Evolutionary conservation across 208 protist species (phyloP), one percentile per base, ranked within the genome.

Genomic region (Eutreptiella sp.): DNA sequence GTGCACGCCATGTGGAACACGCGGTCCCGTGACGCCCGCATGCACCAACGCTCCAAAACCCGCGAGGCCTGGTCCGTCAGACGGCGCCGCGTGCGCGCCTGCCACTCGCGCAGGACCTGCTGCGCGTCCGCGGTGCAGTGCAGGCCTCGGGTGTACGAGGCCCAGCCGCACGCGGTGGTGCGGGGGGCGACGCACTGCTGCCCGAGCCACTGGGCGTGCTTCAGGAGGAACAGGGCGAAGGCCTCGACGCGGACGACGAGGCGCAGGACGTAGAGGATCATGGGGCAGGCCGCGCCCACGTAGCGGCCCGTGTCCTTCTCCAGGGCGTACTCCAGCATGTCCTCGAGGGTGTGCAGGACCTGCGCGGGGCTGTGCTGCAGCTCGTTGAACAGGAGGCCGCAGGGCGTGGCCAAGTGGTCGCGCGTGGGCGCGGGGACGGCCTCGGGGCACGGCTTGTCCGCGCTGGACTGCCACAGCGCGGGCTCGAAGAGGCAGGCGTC

Each of bases 401-500:
- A 38, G 9, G 53, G 35, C 21, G 64, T 70, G 38, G 31, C 36
- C 26, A 70, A 46, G 21, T 65, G 57, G 26, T 4, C 57, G 27
- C 64, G 53, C 16, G 53, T 33, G 9, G 5, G 41, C 38, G n/a
- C n/a, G 11, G n/a, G 19, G 36, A 61, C 27, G 24, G 33, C 46
- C 5, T n/a, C 33, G 23, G 53, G 53, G 24, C 16, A 9, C 42
- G 19, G 5, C 9, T 9, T 32, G 19, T 9, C 38, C 11, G 55
- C 7, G 26, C 14, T 19, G 23, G 3, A 42, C 46, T 77, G 50
- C 38, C 54, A 63, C 9, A 24, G 11, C 14, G 52, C 53, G 21
- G 74, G 74, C 65, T 80, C 74, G 41, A 80, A 80, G 28, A 80
- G 39, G 2, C 59, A 48, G 2, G 60, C 50, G 57, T 80, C 74